phyloP scores from a whole-genome alignment of 1,139 yeast species.

The Suhomyces bolitotheri region DNA sequence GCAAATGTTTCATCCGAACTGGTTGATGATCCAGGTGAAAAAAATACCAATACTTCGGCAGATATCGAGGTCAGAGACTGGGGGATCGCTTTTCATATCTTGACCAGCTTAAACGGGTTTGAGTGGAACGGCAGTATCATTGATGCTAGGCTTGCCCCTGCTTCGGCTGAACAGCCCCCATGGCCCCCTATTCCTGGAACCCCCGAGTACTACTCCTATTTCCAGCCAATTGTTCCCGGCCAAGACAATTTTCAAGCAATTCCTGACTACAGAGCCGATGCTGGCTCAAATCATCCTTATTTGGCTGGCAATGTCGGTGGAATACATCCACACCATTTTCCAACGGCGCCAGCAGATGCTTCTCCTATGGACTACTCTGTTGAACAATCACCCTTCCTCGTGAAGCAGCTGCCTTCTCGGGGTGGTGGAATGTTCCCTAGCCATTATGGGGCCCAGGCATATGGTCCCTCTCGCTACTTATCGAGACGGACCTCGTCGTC shows the following conservation, averaged over 20 bases:
- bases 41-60: conserved; percentile 1
- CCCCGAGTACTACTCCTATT: not conserved
- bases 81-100: conserved; percentile 17
- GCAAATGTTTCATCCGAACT: conserved; percentile 3
- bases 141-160: conserved; percentile 17
- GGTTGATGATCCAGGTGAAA: conserved; percentile 5
- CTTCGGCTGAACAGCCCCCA: too few relatives aligned
- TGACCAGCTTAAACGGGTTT: conserved; percentile 28
- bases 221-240: not conserved
- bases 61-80: conserved; percentile 19
- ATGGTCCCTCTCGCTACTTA: conserved; percentile 7
- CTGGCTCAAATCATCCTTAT: not conserved
- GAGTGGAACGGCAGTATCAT: conserved; percentile 25
- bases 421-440: too few relatives aligned
- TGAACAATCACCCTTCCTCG: not conserved
- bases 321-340: not conserved
- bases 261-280: not conserved
- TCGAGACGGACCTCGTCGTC: conserved; percentile 13
- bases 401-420: not conserved
- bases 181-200: too few relatives aligned
- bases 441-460: not conserved
- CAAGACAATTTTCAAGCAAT: too few relatives aligned
- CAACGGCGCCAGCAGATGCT: not conserved
- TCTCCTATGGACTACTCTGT: not conserved
- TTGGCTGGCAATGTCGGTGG: not conserved